A percentile compares a stretch with the other conserved stretches of the same genome.
phyloP scores from a whole-genome alignment of 2,329 filamentous ascomycete species.

The Paecilomyces sp. region DNA sequence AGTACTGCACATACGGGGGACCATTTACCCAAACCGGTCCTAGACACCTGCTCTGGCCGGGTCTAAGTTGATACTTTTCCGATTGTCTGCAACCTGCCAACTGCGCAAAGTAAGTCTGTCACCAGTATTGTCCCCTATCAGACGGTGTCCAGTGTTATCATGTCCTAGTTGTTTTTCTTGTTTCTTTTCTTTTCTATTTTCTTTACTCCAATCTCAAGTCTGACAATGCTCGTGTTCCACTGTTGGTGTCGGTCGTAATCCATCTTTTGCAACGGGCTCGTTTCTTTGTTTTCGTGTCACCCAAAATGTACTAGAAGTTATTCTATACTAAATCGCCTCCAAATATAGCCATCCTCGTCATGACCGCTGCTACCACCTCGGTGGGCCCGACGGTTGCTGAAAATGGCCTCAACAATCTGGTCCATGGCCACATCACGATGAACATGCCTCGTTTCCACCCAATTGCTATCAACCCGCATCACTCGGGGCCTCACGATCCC shows the following conservation, averaged over 20 bases:
- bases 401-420: constrained; percentile 20
- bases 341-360: constrained; percentile 10
- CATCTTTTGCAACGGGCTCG: background rate
- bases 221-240: background rate
- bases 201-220: background rate
- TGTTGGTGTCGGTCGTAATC: background rate
- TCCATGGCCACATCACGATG: constrained; percentile 20
- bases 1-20: background rate
- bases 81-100: background rate
- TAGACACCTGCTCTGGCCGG: background rate
- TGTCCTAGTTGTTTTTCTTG: background rate
- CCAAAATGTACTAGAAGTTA: background rate
- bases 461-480: constrained; percentile 34
- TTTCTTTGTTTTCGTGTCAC: background rate
- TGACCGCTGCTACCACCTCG: constrained; percentile 30
- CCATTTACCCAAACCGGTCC: background rate
- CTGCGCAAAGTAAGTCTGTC: background rate
- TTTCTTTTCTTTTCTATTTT: background rate
- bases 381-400: constrained; percentile 26
- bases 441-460: constrained; percentile 31
- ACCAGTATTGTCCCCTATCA: background rate
- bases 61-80: background rate
- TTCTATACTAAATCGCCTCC: background rate
- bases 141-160: background rate
- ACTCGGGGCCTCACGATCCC: constrained; percentile 21